Base-by-base conservation (phyloP, 164 flowering plant species). In the Piper longum region DNA sequence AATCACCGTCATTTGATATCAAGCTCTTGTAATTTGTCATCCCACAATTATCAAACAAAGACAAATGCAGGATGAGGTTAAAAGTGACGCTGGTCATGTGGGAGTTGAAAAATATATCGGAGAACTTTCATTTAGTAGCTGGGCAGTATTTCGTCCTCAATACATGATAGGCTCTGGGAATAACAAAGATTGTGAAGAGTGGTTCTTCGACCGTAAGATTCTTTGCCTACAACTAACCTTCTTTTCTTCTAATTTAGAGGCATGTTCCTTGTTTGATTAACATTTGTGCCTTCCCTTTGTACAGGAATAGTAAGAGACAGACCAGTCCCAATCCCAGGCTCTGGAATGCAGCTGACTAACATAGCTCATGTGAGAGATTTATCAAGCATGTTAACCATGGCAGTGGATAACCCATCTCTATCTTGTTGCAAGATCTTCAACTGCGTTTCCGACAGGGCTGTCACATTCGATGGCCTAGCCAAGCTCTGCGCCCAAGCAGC, bases 101-200 rank as follows among this genome's bases (percentile, higher is more conserved):
- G 86, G 73, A 59, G 96, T 80, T 14, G 99, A 93, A 81, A 79
- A 81, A 68, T 93, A 90, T 76, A 79, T 93, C 26, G 77, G 84
- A 36, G 86, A 88, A 62, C 65, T 61, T 63, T 64, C 71, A 39
- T 87, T 85, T 52, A 67, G 78, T 55, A 85, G 76, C 56, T 93
- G 96, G 97, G 84, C 97, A 36, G 2, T 64, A 39, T 93, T 88
- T 80, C 86, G 99, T 54, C 99, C 99, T n/a, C 99, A 93, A 57
- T 93, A 93, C 84, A 90, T 90, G 97, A 85, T 87, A 59, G 97
- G 97, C 59, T 90, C 99, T 3, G 99, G 99, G 55, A 90, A 93
- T 81, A 93, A 93, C 81, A 93, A 93, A 79, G 99, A 93, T 61
- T 90, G 97, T 52, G 99, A 93, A 71, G 99, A 93, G 64, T 93